A percentile compares a stretch with the other conserved stretches of the same genome.
Conservation (phyloP, 306 rosid genomes). For the Prinsepia uniflora region DNA sequence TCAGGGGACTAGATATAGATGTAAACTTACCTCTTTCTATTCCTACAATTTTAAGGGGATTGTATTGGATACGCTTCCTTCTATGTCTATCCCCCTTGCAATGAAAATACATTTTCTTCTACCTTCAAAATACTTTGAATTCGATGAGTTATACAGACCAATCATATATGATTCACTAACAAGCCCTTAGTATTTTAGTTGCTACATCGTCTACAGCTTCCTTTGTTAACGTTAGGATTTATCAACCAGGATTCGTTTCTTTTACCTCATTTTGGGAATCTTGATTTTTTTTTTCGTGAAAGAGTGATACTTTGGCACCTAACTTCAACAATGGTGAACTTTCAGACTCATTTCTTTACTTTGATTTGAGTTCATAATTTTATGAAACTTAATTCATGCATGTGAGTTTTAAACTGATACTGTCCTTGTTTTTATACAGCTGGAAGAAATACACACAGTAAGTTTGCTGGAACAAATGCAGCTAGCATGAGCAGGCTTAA, state of each 20-base stretch:
- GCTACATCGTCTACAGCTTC: constrained; percentile 7
- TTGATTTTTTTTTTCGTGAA: not conserved
- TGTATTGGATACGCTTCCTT: no score
- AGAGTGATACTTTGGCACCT: not conserved
- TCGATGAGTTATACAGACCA: no score
- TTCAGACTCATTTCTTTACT: not conserved
- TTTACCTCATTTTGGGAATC: not conserved
- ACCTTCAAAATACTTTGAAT: no score
- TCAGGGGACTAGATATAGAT: no score
- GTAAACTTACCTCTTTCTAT: no score
- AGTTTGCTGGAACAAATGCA: constrained; percentile 17
- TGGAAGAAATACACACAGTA: constrained; percentile 13
- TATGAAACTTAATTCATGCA: not conserved
- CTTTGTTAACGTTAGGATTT: not conserved
- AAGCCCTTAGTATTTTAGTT: not conserved
- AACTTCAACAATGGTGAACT: not conserved
- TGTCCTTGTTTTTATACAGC: constrained; percentile 30
- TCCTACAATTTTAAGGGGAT: no score
- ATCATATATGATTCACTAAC: no score
- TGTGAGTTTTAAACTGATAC: not conserved
- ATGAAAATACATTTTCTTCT: no score
- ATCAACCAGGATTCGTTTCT: not conserved
- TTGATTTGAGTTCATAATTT: not conserved
- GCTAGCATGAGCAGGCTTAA: constrained; percentile 9
- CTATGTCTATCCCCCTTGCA: no score